These are phyloP conservation scores for Trichosporon sp. DNA, from an alignment of 1,284 basidiomycete species.

Conservation along the genomic window DNA sequence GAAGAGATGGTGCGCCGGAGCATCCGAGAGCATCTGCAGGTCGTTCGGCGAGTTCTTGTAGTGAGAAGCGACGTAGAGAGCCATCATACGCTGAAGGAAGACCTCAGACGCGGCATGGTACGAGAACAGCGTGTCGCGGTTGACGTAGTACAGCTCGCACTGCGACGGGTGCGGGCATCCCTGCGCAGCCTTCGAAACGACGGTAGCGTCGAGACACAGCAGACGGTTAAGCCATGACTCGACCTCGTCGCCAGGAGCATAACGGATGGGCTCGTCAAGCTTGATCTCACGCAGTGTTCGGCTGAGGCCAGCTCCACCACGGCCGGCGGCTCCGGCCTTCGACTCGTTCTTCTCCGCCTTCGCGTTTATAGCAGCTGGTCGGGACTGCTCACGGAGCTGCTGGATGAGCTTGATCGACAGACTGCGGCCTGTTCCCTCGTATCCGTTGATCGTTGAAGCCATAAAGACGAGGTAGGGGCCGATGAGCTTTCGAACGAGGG, in stretches of 20 bases:
- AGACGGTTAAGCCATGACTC: slow-evolving; percentile 92
- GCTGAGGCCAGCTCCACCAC: slow-evolving; percentile 51
- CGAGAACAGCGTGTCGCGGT: slow-evolving; percentile 92
- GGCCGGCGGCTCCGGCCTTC: slow-evolving; percentile 39
- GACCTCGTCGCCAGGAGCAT: slow-evolving; percentile 76
- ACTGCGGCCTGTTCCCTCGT: slow-evolving; percentile 96
- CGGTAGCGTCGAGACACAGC: slow-evolving; percentile 87
- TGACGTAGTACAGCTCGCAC: slow-evolving; percentile 94
- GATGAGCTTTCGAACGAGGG: slow-evolving; percentile 87
- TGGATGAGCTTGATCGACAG: slow-evolving; percentile 96
- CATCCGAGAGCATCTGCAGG: slow-evolving; percentile 91
- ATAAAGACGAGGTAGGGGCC: slow-evolving; percentile 98
- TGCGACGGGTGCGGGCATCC: slow-evolving; percentile 88
- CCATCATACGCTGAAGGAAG: slow-evolving; percentile 98
- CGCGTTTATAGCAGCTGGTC: slow-evolving; percentile 49
- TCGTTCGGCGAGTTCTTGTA: slow-evolving; percentile 99
- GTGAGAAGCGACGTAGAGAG: slow-evolving; percentile 91
- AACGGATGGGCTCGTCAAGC: slow-evolving; percentile 91
- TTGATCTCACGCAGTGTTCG: slow-evolving; percentile 88
- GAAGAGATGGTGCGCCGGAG: slow-evolving; percentile 93
- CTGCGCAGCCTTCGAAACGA: slow-evolving; percentile 60
- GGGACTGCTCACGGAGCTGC: slow-evolving; percentile 84
- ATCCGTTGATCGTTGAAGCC: slow-evolving; percentile 97
- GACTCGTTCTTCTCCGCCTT: slow-evolving; percentile 52
- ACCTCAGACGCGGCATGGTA: slow-evolving; percentile 95